A percentile compares a stretch with the other conserved stretches of the same genome.
Evolutionary conservation across 1,284 basidiomycete genomes (phyloP).

Genomic region (Wallemia mellicola): DNA sequence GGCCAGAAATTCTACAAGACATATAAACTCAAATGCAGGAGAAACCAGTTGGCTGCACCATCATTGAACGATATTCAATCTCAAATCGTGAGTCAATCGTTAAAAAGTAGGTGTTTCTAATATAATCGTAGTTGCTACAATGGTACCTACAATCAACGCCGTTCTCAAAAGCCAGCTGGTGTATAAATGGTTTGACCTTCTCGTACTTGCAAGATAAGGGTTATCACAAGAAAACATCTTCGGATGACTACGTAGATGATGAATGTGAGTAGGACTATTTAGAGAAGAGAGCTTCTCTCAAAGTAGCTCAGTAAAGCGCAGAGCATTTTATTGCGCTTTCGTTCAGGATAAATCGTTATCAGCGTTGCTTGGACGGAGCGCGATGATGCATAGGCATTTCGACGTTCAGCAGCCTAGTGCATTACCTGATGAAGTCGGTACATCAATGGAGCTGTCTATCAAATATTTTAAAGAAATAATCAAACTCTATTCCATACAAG

Average conservation of each 20-base stretch:
- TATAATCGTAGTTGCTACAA: too few relatives aligned
- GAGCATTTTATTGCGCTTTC: conserved; percentile 36
- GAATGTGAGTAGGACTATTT: conserved; percentile 47
- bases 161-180: neutral
- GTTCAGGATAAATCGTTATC: neutral
- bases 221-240: conserved; percentile 17
- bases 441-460: conserved; percentile 19
- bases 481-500: conserved; percentile 39
- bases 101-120: too few relatives aligned
- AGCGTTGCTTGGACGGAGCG: neutral
- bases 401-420: conserved; percentile 47
- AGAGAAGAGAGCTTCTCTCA: too few relatives aligned
- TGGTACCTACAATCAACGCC: conserved; percentile 22
- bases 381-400: conserved; percentile 14
- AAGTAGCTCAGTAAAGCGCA: too few relatives aligned
- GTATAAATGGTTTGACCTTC: neutral
- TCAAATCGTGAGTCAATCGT: too few relatives aligned
- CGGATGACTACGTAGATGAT: conserved; percentile 19
- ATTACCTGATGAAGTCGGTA: conserved; percentile 56
- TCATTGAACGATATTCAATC: conserved; percentile 44
- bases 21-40: conserved; percentile 24
- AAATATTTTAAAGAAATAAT: conserved; percentile 34
- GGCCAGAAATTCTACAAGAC: conserved; percentile 49
- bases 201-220: conserved; percentile 15
- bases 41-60: conserved; percentile 23